Base-by-base conservation (phyloP, 768 basidiomycete species). In the Gloeopeniophorella convolvens region DNA sequence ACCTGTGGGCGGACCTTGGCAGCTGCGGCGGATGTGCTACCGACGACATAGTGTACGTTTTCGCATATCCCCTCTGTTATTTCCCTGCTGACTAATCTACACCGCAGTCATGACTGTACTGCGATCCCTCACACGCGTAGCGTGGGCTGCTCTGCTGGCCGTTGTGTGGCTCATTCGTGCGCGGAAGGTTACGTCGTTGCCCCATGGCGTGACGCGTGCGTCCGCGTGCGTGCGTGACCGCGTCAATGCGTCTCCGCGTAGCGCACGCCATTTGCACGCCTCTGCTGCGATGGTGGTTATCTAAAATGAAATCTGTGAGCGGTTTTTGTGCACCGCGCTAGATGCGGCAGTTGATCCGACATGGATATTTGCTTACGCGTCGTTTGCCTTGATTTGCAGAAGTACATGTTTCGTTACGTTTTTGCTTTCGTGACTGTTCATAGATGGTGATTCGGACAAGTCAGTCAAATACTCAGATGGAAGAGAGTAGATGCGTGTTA, bases 21-120 rank as follows among this genome's bases (percentile, higher is more conserved):
- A 61, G 61, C 39, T 68, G 64, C 43, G 66, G 65, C 16, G 66
- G 66, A 23, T 68, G 66, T 54, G 61, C 62, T 6, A 52, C 32
- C 9, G 33, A 62, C 13, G 59, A 66, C 45, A 40, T 34, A 24
- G 44, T 47, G 55, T 65, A 50, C 47, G 63, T 62, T 9, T 18
- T 31, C 21, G 27, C 4, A 27, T 30, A 5, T 9, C 16, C 27
- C 16, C 37, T 48, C 51, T 47, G 30, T 33, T 52, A 28, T 18
- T 24, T 1, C 23, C 20, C 31, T 46, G 21, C 35, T 24, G 12
- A 36, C 13, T 16, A 8, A 42, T n/a, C 27, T 36, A 34, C n/a
- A n/a, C n/a, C n/a, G 0, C 15, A 68, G 65, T 28, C 52, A 62
- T 42, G 66, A 66, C 35, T 67, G 66, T 51, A 59, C 60, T 7